Percentiles rank a stretch among this genome's conserved stretches.
Conservation (phyloP, 495 filamentous ascomycete species). For the Elasticomyces elasticus region DNA sequence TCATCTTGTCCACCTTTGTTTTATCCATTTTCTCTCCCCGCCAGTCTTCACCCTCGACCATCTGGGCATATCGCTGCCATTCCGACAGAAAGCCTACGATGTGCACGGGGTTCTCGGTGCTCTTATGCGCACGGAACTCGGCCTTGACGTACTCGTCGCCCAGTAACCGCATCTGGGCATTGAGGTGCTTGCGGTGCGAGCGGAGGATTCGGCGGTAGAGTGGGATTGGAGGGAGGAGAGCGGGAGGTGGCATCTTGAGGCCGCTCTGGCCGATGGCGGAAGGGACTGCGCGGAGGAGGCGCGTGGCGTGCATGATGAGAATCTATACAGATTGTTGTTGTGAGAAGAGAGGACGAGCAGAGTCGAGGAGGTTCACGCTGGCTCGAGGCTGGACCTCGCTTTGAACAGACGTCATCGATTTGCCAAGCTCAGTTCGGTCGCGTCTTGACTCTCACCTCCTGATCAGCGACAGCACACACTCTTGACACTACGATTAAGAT, state of each 20-base stretch:
- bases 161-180: conserved; percentile 62
- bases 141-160: conserved; percentile 86
- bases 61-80: conserved; percentile 92
- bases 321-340: too few relatives aligned
- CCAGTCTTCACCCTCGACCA: conserved; percentile 79
- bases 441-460: too few relatives aligned
- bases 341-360: neutral
- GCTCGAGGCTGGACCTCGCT: neutral
- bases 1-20: conserved; percentile 83
- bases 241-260: conserved; percentile 52
- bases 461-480: too few relatives aligned
- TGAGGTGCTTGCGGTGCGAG: conserved; percentile 69
- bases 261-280: conserved; percentile 12
- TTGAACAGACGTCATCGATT: neutral
- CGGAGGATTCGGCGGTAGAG: conserved; percentile 82
- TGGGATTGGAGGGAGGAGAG: conserved; percentile 80
- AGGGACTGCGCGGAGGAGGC: conserved; percentile 12
- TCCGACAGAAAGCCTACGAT: conserved; percentile 92
- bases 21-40: conserved; percentile 65
- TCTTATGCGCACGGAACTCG: conserved; percentile 75
- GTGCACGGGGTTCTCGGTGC: conserved; percentile 83
- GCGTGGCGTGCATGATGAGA: conserved; percentile 10
- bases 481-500: too few relatives aligned
- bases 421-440: too few relatives aligned
- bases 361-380: neutral